Base-by-base conservation (phyloP, 1,284 basidiomycete genomes). In the Volvariella surrecta region DNA sequence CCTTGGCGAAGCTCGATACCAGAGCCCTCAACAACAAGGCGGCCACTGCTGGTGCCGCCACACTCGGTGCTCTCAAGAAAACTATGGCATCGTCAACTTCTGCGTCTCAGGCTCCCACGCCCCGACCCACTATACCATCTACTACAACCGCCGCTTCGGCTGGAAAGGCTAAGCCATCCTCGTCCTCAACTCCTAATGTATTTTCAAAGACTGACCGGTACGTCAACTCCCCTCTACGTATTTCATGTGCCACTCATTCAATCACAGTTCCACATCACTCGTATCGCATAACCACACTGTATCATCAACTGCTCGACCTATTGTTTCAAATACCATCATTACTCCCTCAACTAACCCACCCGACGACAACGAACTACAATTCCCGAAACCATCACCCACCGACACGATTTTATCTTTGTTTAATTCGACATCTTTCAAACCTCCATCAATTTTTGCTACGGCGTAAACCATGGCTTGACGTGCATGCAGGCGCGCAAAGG, bases 151-250 rank as follows among this genome's bases (percentile, higher is more conserved):
- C 49, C 1, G 40, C 46, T 39, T 34, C 53, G 40, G 24, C 47
- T 19, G 44, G 53, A 19, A 47, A 51, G 32, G 48, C 45, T 43
- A 30, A 45, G 43, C 39, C 45, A 50, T 46, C 55, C 28, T 44
- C 53, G 17, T 40, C 46, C n/a, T 35, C 34, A 16, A 15, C 34
- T 50, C 54, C 58, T 11, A 74, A 73, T 21, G 71, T 69, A 6
- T 84, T 88, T 54, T 79, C 74, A 28, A 77, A 79, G 58, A 71
- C 76, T 45, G 79, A 85, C 51, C 72, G 84, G 84, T 88, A 68
- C 64, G 82, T 72, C 37, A 15, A 37, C 22, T 55, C 56, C 48
- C 38, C 45, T 43, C 47, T 31, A 31, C 50, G 53, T 48, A 44
- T 50, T 48, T 55, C 64, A 61, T 71, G 75, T 79, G 72, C 64